Percentiles rank a stretch among this genome's conserved stretches.
Evolutionary conservation across 1,139 yeast genomes (phyloP).

Genomic region (Wickerhamomyces sp.): DNA sequence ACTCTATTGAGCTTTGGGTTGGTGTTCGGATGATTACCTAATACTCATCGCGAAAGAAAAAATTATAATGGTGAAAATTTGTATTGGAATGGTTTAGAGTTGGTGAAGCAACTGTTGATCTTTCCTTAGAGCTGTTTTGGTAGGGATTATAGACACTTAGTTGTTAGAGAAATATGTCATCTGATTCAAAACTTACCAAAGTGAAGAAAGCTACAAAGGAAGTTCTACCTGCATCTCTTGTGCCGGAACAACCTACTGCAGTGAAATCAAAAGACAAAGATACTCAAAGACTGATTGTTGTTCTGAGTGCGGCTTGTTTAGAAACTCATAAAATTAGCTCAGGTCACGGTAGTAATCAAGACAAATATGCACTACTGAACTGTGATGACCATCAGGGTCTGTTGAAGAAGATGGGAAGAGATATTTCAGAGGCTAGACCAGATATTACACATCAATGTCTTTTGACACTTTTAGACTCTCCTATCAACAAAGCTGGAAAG

Average conservation of each 20-base stretch:
- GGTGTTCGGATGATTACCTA: conserved; percentile 10
- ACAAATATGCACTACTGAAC: conserved; percentile 85
- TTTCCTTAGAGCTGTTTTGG: no score
- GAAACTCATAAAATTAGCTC: conserved; percentile 88
- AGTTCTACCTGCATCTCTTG: conserved; percentile 62
- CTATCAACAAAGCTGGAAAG: conserved; percentile 95
- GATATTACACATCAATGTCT: conserved; percentile 97
- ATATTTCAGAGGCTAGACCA: conserved; percentile 96
- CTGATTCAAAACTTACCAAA: background rate
- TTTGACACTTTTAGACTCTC: conserved; percentile 87
- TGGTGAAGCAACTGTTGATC: background rate
- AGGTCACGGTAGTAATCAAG: conserved; percentile 71
- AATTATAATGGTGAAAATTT: background rate
- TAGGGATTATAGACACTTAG: no score
- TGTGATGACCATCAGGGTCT: conserved; percentile 99
- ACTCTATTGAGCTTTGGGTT: no score
- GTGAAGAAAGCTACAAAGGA: conserved; percentile 22
- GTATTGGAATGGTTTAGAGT: background rate
- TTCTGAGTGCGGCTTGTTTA: conserved; percentile 88
- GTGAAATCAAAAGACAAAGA: conserved; percentile 77
- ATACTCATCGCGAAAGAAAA: conserved; percentile 1
- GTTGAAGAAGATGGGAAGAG: conserved; percentile 92
- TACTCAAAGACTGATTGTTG: conserved; percentile 84
- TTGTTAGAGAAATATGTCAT: background rate
- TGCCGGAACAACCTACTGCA: conserved; percentile 82